Percentiles rank a stretch among this genome's conserved stretches.
phyloP scores from a whole-genome alignment of 805 yeast species.

The Yarrowia yakushimensis region DNA sequence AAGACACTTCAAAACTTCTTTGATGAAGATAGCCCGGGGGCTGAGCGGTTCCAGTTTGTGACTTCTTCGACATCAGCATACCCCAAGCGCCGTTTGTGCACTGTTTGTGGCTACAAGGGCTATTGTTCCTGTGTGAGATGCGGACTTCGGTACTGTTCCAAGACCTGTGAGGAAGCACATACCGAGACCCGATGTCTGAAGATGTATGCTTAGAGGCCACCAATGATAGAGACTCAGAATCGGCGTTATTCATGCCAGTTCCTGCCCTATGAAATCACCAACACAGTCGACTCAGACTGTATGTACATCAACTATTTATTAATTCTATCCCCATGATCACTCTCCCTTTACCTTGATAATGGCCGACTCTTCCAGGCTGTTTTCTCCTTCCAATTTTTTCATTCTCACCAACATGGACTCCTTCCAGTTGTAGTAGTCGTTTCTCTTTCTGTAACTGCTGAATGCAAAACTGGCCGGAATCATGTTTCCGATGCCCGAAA shows the following conservation, averaged over 20 bases:
- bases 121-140: conserved; percentile 39
- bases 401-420: background rate
- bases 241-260: too few species aligned
- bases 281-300: background rate
- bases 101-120: conserved; percentile 44
- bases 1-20: conserved; percentile 41
- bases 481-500: conserved; percentile 33
- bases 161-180: conserved; percentile 39
- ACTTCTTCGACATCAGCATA: conserved; percentile 39
- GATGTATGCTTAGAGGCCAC: conserved; percentile 35
- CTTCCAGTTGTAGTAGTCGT: conserved; percentile 30
- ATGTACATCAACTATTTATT: conserved; percentile 1
- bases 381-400: background rate
- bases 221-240: too few species aligned
- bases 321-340: background rate
- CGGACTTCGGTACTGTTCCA: conserved; percentile 40
- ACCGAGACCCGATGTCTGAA: conserved; percentile 40
- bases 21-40: conserved; percentile 42
- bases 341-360: background rate
- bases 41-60: conserved; percentile 35
- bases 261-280: background rate
- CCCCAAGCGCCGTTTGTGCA: conserved; percentile 39
- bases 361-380: background rate
- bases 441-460: conserved; percentile 25
- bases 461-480: conserved; percentile 29